Conservation (phyloP, 805 yeast genomes). For the Ogataea naganishii region DNA sequence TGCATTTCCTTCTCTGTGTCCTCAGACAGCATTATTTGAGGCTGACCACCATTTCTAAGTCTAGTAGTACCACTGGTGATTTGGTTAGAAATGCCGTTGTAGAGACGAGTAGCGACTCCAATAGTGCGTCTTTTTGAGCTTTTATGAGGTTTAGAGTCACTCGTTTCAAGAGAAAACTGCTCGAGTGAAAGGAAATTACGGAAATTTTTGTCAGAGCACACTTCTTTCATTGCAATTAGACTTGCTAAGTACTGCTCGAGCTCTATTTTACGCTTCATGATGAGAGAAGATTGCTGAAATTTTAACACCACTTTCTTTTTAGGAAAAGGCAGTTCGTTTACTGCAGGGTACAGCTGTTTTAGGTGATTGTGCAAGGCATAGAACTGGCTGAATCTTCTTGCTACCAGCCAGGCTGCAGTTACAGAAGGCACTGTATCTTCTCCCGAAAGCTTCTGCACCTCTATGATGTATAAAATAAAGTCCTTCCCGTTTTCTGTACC, state of each 20-base stretch:
- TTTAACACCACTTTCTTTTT: constrained; percentile 60
- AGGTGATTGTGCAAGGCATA: constrained; percentile 61
- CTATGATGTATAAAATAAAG: constrained; percentile 65
- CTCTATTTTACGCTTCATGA: constrained; percentile 53
- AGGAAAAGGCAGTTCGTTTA: constrained; percentile 44
- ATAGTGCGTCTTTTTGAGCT: constrained; percentile 9
- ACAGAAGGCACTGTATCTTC: constrained; percentile 27
- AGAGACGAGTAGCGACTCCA: constrained; percentile 21
- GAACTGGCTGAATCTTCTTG: constrained; percentile 82
- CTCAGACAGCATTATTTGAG: not conserved
- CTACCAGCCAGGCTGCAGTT: constrained; percentile 83
- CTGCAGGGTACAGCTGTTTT: constrained; percentile 40
- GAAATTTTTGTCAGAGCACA: constrained; percentile 67
- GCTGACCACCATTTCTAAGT: not conserved
- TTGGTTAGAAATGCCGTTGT: constrained; percentile 21
- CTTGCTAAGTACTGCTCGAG: constrained; percentile 55
- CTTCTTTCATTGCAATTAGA: constrained; percentile 52
- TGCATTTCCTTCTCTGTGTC: constrained; percentile 33
- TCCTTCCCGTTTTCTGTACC: constrained; percentile 52
- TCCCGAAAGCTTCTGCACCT: constrained; percentile 46
- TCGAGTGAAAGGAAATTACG: constrained; percentile 75
- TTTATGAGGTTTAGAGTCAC: constrained; percentile 6
- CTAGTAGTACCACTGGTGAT: constrained; percentile 8
- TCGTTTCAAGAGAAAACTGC: constrained; percentile 30
- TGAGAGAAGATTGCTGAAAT: constrained; percentile 54